Evolutionary conservation across 306 rosid genomes (phyloP), one percentile per base, ranked within the genome.

Genomic region (Astragalus glycyphyllos): DNA sequence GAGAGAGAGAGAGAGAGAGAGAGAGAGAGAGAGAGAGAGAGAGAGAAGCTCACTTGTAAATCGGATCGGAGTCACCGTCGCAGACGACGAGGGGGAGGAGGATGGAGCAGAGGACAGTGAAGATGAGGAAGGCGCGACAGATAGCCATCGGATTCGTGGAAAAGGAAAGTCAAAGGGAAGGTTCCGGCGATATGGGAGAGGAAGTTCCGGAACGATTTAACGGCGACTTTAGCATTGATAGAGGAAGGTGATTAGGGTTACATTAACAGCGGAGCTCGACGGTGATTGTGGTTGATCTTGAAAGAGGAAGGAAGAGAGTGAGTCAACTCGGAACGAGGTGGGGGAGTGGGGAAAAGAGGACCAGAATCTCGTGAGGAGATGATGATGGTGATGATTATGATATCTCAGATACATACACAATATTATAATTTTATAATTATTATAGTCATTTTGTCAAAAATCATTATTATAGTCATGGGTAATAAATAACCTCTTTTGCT

Each of bases 51-150:
- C 68, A 88, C 98, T 50, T 81, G 92, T 88, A 92, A 77, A 88
- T 57, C 42, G 89, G 96, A 90, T 92, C 98, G 48, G 88, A 73
- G 55, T 88, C 96, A 10, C 98, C 98, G 48, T 86, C 78, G 64
- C 84, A 77, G 16, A 96, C 96, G 79, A 62, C 31, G 41, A 85
- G 66, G 65, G 65, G 69, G 45, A 51, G 66, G 79, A 84, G 67
- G 59, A 81, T 68, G 69, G 45, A 68, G 53, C 34, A 74, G 65
- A 87, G 65, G 5, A 77, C 65, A 47, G 41, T 35, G 65, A 79
- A 11, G 69, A 86, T 32, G 31, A 92, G 70, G 62, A 83, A 49
- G 72, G 65, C 66, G 65, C 41, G 84, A 74, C 83, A 78, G 20
- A 11, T 73, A 63, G 90, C 76, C 98, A 93, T 93, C 76, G 38